Evolutionary conservation across 148 eudicot genomes (phyloP), one percentile per base, ranked within the genome.

Genomic region (Rhododendron simsii): DNA sequence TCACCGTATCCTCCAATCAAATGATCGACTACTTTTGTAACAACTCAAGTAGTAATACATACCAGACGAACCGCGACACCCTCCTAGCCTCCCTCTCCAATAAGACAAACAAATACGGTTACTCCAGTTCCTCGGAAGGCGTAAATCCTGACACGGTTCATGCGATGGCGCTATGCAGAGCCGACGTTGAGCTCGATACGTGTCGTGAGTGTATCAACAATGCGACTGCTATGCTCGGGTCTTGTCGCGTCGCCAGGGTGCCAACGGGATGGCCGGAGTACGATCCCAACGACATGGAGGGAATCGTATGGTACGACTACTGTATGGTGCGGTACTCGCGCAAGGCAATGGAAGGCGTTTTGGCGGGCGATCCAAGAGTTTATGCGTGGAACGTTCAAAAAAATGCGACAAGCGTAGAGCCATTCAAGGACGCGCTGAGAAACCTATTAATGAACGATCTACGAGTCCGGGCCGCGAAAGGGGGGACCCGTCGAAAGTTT

Each of bases 151-250:
- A 93, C 75, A 75, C 41, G 20, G 93, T 77, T 81, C 44, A 93
- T 37, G 91, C 87, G 2, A 69, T 88, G 5, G 91, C 83, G 10
- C 87, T 94, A 2, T 94, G 95, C 75, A 86, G 93, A 55, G 61
- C 21, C 13, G 61, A 55, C 21, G 20, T 55, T 14, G 21, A 15
- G 61, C 21, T 3, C 61, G 85, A 88, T 20, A 21, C 18, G 0
- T 88, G 90, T 79, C 78, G 53, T 15, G 51, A 37, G 35, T 88
- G 90, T 69, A 41, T 88, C 14, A 59, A 30, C 3, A 84, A 90
- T 71, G 88, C 93, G 20, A 65, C 73, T 0, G 23, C 7, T 3
- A 65, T 39, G 59, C 55, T 88, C 44, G 6, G 59, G 67, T 35
- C 23, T 30, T 84, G 86, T 84, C 86, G 82, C 33, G n/a, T 77